Evolutionary conservation across 805 yeast genomes (phyloP), one percentile per base, ranked within the genome.

Genomic region (Suhomyces tanzawaensis): DNA sequence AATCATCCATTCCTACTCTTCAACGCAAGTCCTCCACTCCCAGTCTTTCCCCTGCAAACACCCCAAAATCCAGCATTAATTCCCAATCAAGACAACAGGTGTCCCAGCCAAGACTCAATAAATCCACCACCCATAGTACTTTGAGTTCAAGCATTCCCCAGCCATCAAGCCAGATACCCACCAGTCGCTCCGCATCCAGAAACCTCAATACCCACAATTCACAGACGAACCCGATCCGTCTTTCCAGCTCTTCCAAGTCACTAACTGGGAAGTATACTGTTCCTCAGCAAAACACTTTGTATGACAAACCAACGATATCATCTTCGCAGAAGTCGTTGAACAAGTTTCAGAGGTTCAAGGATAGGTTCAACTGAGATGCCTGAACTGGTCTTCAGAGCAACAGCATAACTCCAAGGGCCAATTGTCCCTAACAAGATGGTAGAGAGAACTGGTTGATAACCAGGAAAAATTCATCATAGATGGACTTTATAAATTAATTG

Each of bases 261-360:
- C 21, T 37, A 19, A 14, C 28, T 3, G 32, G 32, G 8, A 35
- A 35, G 28, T 28, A 30, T 27, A 62, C 66, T 1, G 41, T 54
- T 7, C 64, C 65, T 8, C 48, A 57, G 34, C 64, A 65, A 15
- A 25, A 36, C 29, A 32, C 60, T 9, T 41, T 57, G 19, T 62
- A 60, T 40, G 53, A 60, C 44, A 59, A 61, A 45, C 74, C 74
- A 2, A 69, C 74, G 7, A 55, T 69, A 3, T 64, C 72, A 19
- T 53, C 58, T 16, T 50, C 56, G 29, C 61, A 57, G 34, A 55
- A 55, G 41, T 50, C 57, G 29, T 32, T 55, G 36, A 58, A 58
- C 41, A 59, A 58, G 40, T 64, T 61, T 34, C 63, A 62, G 42
- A 44, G 56, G 32, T 65, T 64, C 44, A 64, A 61, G 46, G 57